Conservation (phyloP, 2,329 filamentous ascomycete species). For the Trichoderma cornu-damae region DNA sequence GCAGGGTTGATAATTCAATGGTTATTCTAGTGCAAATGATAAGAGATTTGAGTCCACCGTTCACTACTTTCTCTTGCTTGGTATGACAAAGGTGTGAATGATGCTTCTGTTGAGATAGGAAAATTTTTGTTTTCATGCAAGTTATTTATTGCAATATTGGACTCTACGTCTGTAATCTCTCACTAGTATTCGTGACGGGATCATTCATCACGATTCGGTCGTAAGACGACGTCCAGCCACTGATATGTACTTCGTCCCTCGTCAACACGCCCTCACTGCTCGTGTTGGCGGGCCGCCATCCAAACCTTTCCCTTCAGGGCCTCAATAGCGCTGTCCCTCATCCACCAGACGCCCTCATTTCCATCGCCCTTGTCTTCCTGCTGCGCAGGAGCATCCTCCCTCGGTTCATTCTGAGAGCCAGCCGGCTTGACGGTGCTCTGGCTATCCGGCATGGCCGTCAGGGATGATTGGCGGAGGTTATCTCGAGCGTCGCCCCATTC, state of each 20-base stretch:
- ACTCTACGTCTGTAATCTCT: background rate
- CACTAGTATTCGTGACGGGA: background rate
- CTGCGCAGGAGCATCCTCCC: conserved; percentile 9
- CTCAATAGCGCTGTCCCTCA: conserved; percentile 52
- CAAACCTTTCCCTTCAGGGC: conserved; percentile 51
- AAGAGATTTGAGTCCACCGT: conserved; percentile 6
- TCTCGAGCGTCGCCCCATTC: conserved; percentile 50
- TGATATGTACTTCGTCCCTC: background rate
- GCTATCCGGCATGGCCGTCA: conserved; percentile 29
- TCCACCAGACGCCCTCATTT: conserved; percentile 45
- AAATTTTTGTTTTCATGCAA: background rate
- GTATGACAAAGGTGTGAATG: background rate
- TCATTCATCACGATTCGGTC: conserved; percentile 22
- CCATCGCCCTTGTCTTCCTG: conserved; percentile 23
- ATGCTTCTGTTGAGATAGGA: background rate
- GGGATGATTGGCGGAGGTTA: conserved; percentile 27
- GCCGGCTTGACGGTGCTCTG: conserved; percentile 32
- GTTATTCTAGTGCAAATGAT: conserved; percentile 17
- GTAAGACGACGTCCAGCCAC: background rate
- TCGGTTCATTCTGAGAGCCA: conserved; percentile 23
- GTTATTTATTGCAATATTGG: background rate
- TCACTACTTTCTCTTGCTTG: background rate
- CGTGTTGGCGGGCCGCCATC: conserved; percentile 41
- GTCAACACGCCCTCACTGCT: background rate
- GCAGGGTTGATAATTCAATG: conserved; percentile 28